Base-by-base conservation (phyloP, 2,329 filamentous ascomycete species). In the Oidium heveae region DNA sequence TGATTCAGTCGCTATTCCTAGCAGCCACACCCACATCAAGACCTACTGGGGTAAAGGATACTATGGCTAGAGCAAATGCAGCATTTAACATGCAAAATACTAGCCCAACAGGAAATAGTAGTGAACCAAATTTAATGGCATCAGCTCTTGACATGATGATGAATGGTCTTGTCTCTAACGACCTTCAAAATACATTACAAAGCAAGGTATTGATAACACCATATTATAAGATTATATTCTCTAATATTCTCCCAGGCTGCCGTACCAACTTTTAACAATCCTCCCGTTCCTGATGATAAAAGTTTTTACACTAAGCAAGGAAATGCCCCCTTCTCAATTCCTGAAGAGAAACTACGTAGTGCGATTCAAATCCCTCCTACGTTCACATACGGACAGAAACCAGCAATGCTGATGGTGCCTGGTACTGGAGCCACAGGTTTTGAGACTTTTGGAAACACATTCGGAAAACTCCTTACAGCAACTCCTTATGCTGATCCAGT, bases 321-420 rank as follows among this genome's bases (percentile, higher is more conserved):
- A 1, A 74, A 77, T 60, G 70, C 73, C 0, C 66, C 69, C 0
- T 77, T 75, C 62, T 68, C 67, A 0, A 56, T 75, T 3, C 59
- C 66, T 0, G 74, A 77, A 60, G 56, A 60, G 0, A 59, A 64
- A 10, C 67, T 78, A 16, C 70, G 73, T 28, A 62, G 67, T n/a
- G 74, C 70, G 2, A 74, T 78, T 54, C 69, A 70, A 60, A 74
- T 76, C 47, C 73, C 74, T 1, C 46, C 66, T 0, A 63, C 61
- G 15, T 77, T 76, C 64, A 68, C 68, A 13, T 69, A 67, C 57
- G 72, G 72, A 13, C 60, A 65, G 15, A 68, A 69, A 52, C 67
- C 66, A 28, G 73, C 73, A 0, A 67, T 76, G 18, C 66, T 77
- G 13, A 67, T 78, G 12, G 67, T 77, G 6, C 73, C 73, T 2